Percentiles rank a stretch among this genome's conserved stretches.
phyloP scores from a whole-genome alignment of 768 basidiomycete genomes.

The Lentinula lateritia region DNA sequence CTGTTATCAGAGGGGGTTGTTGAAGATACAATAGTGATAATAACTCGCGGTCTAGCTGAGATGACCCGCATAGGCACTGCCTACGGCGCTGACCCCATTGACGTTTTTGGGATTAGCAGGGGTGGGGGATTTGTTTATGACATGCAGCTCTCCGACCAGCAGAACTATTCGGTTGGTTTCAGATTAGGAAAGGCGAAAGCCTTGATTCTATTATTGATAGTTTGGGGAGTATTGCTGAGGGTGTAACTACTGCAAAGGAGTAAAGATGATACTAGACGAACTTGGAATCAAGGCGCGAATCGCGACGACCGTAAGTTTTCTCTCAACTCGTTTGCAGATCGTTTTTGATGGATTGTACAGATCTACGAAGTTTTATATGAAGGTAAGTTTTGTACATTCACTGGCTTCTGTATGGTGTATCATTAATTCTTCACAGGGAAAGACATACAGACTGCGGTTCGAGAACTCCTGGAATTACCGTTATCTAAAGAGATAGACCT shows the following conservation, averaged over 20 bases:
- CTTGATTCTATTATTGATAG: conserved; percentile 71
- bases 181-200: conserved; percentile 78
- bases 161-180: conserved; percentile 84
- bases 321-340: not conserved
- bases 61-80: conserved; percentile 88
- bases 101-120: conserved; percentile 84
- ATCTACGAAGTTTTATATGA: conserved; percentile 77
- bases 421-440: conserved; percentile 39
- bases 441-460: conserved; percentile 56
- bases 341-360: conserved; percentile 18
- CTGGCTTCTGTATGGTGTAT: not conserved
- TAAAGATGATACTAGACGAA: conserved; percentile 70
- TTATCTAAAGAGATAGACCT: conserved; percentile 71
- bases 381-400: conserved; percentile 31
- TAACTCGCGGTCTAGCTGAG: conserved; percentile 78
- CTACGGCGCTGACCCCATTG: conserved; percentile 82
- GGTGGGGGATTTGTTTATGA: conserved; percentile 84
- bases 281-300: conserved; percentile 73
- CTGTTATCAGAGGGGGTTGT: not conserved
- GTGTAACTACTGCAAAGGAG: conserved; percentile 78
- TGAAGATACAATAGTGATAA: conserved; percentile 45
- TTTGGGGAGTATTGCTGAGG: conserved; percentile 84
- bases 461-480: conserved; percentile 67
- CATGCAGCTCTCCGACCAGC: conserved; percentile 83
- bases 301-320: conserved; percentile 58